Percentiles rank a stretch among this genome's conserved stretches.
Evolutionary conservation across 1,284 basidiomycete species (phyloP).

Genomic region (Amylostereum chailletii): DNA sequence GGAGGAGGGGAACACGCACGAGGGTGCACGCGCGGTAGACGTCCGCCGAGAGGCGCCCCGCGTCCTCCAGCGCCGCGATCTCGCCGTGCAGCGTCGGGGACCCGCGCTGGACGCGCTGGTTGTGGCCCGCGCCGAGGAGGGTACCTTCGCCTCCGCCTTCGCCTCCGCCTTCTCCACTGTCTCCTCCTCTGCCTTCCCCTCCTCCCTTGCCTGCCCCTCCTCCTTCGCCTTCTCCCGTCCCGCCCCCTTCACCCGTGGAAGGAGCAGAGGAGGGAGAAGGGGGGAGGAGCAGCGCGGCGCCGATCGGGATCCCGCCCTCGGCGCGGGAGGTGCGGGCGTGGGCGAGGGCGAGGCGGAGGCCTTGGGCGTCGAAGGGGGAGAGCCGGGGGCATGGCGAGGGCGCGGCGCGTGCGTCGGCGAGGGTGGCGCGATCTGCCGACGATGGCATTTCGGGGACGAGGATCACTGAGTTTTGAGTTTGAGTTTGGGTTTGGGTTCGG

Average conservation of each 20-base stretch:
- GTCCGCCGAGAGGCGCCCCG: conserved; percentile 33
- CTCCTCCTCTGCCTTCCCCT: too few relatives aligned
- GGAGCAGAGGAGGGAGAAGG: conserved; percentile 30
- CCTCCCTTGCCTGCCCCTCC: too few relatives aligned
- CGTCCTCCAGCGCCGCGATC: conserved; percentile 41
- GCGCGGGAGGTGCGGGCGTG: conserved; percentile 9
- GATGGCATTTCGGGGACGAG: too few relatives aligned
- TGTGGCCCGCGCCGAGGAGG: conserved; percentile 39
- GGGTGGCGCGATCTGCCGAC: too few relatives aligned
- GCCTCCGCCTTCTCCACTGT: not conserved
- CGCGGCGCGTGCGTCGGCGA: too few relatives aligned
- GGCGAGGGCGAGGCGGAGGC: conserved; percentile 8
- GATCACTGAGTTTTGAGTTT: too few relatives aligned
- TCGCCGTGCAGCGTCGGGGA: conserved; percentile 51
- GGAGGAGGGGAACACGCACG: conserved; percentile 20
- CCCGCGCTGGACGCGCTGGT: conserved; percentile 42
- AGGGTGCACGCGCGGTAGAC: conserved; percentile 40
- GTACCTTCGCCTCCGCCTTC: conserved; percentile 12
- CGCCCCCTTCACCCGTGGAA: conserved; percentile 25
- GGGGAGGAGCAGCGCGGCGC: conserved; percentile 28
- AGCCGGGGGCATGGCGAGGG: not conserved
- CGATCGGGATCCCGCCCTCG: conserved; percentile 54
- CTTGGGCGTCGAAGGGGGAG: conserved; percentile 5
- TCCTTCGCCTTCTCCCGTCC: not conserved
- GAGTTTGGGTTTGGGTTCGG: too few relatives aligned